Conservation (phyloP, 2,329 filamentous ascomycete genomes). For the Phoma sp. region DNA sequence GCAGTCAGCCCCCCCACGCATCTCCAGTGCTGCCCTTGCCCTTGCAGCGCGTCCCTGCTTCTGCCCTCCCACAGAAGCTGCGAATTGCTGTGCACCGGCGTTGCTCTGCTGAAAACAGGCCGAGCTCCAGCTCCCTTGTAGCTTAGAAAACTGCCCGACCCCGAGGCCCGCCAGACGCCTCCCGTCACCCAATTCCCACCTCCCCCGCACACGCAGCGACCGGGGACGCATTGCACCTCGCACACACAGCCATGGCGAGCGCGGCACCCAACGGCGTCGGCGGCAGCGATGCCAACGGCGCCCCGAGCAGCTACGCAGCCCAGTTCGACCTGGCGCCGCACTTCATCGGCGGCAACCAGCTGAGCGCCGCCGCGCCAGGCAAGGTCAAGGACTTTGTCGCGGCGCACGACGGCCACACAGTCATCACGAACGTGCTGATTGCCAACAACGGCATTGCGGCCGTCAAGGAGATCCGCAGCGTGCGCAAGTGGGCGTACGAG, state of each 20-base stretch:
- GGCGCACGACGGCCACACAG: constrained; percentile 88
- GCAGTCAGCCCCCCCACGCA: constrained; percentile 23
- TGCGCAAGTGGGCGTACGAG: constrained; percentile 99
- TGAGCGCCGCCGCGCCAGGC: constrained; percentile 81
- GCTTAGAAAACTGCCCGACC: constrained; percentile 35
- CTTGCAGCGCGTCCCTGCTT: no score
- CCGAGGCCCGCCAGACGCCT: constrained; percentile 18
- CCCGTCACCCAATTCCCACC: no score
- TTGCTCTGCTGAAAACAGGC: constrained; percentile 32
- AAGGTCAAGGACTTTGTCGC: constrained; percentile 97
- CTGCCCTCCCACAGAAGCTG: constrained; percentile 9
- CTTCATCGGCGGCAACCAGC: constrained; percentile 93
- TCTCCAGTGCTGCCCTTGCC: neutral
- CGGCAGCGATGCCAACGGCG: constrained; percentile 58
- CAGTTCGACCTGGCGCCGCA: constrained; percentile 86
- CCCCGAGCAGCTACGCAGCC: constrained; percentile 73
- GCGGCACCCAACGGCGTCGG: constrained; percentile 45
- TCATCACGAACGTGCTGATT: constrained; percentile 98
- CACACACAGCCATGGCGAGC: constrained; percentile 39
- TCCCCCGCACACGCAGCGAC: constrained; percentile 21
- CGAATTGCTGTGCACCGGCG: constrained; percentile 1
- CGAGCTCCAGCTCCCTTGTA: constrained; percentile 31
- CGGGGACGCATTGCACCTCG: constrained; percentile 31
- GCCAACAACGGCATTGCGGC: constrained; percentile 99
- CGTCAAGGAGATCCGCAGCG: constrained; percentile 98